Base-by-base conservation (phyloP, 2,329 filamentous ascomycete genomes). In the Tolypocladium guangdongense region DNA sequence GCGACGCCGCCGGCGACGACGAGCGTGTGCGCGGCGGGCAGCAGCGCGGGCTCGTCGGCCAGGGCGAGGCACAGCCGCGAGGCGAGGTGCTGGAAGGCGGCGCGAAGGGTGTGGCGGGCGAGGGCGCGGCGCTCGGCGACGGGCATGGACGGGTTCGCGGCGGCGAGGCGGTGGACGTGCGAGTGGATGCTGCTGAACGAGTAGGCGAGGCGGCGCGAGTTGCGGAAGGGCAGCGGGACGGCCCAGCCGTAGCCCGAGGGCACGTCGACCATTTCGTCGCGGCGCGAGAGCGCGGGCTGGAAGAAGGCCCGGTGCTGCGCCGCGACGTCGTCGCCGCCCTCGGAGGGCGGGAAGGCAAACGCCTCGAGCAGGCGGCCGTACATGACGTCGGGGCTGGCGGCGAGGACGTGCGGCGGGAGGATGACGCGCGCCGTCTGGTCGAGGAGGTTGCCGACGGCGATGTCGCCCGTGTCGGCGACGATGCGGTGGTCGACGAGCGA, bases 1-100 rank as follows among this genome's bases (percentile, higher is more conserved):
- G 92, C 93, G 7, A 99, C 93, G 27, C 93, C 93, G 33, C 93
- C 93, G 39, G 90, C 87, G 4, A 97, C 78, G 11, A 97, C 89
- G 5, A 97, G 72, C 1, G 85, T 85, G 10, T 14, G 30, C 7
- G 49, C 69, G 8, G 84, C 70, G 36, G 65, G 56, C n/a, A 55
- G 53, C 35, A 67, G 61, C 20, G 58, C 58, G 2, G 65, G 61
- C 14, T 58, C 57, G 52, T 66, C 65, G 14, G 70, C 63, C 11
- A 96, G 73, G 1, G 81, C 86, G 45, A 93, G 74, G 16, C 92
- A 67, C 2, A 93, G 77, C 11, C 92, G 80, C 58, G 83, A 86
- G 1, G 82, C 84, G 30, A 97, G 74, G 71, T 97, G 92, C 67
- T 96, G 90, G 66, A 97, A 99, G 18, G 86, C 83, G 2, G 90